Base-by-base conservation (phyloP, 2,329 filamentous ascomycete genomes). In the Talaromyces sp. region DNA sequence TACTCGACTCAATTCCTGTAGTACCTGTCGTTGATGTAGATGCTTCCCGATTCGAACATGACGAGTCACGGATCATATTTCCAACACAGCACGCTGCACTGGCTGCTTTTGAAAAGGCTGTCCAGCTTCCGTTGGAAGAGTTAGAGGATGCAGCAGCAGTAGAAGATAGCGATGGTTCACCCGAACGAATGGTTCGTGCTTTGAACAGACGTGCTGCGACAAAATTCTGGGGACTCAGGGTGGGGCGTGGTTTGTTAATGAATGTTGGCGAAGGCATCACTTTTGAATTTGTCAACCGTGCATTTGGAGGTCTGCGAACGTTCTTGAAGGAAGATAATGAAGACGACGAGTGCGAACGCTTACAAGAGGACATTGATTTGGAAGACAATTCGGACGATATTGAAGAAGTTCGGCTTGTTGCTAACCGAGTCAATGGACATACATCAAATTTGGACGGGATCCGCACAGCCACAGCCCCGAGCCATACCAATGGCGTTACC, bases 261-360 rank as follows among this genome's bases (percentile, higher is more conserved):
- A 84, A 84, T 69, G 83, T 83, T 22, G 82, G 81, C 0, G 82
- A 82, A 67, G 82, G 80, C 2, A 78, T 89, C 54, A 83, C 84
- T 48, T 88, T 84, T 73, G 77, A 79, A 16, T 83, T 83, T 67
- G 83, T 87, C 22, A 86, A 88, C 70, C 81, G 82, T 37, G 85
- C 86, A 3, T 89, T 88, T 74, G 87, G 87, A 37, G 87, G 87
- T 0, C 73, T 84, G n/a, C 82, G 83, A 6, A 77, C 81, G 13
- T 74, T 77, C 1, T 70, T 83, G 47, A 74, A 73, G 41, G 73
- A 78, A 8, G 75, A 77, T 19, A 72, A 71, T 24, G 70, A 79
- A 67, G 69, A 78, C 58, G 76, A 79, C 65, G 84, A 85, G 68
- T 74, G 75, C 65, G 84, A 85, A 68, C 75, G 76, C 54, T 70